A percentile compares a stretch with the other conserved stretches of the same genome.
These are phyloP conservation scores for Niebla homalea DNA, from an alignment of 495 filamentous ascomycete species.

Conservation along the genomic window DNA sequence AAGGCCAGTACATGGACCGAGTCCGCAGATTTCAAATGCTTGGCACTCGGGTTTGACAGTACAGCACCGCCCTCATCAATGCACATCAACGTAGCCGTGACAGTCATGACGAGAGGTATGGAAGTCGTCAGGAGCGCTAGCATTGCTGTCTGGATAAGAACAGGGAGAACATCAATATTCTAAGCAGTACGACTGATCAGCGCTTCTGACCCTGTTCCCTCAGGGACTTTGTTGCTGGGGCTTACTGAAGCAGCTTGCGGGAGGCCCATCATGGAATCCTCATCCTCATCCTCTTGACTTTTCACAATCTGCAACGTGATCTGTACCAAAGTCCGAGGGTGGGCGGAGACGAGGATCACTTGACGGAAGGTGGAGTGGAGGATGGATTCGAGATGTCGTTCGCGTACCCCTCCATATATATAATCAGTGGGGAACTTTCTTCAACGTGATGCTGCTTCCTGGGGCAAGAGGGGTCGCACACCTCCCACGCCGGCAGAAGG, in stretches of 20 bases:
- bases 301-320: conserved; percentile 50
- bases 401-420: conserved; percentile 46
- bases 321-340: conserved; percentile 56
- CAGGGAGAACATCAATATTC: conserved; percentile 63
- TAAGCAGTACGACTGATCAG: conserved; percentile 19
- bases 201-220: no score
- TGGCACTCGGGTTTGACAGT: conserved; percentile 40
- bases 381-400: conserved; percentile 61
- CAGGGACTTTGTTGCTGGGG: not conserved
- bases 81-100: conserved; percentile 49
- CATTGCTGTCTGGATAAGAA: conserved; percentile 57
- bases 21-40: conserved; percentile 40
- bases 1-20: conserved; percentile 71
- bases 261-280: conserved; percentile 30
- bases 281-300: conserved; percentile 41
- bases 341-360: conserved; percentile 52
- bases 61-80: conserved; percentile 39
- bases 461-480: conserved; percentile 31
- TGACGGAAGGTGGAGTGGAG: conserved; percentile 53
- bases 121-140: conserved; percentile 65
- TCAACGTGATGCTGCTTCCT: conserved; percentile 22
- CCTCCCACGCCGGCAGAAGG: conserved; percentile 76
- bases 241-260: conserved; percentile 20
- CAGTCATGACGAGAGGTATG: conserved; percentile 58
- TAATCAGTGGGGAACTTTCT: conserved; percentile 24